Conservation (phyloP, 805 yeast genomes). For the Torulaspora delbrueckii region DNA sequence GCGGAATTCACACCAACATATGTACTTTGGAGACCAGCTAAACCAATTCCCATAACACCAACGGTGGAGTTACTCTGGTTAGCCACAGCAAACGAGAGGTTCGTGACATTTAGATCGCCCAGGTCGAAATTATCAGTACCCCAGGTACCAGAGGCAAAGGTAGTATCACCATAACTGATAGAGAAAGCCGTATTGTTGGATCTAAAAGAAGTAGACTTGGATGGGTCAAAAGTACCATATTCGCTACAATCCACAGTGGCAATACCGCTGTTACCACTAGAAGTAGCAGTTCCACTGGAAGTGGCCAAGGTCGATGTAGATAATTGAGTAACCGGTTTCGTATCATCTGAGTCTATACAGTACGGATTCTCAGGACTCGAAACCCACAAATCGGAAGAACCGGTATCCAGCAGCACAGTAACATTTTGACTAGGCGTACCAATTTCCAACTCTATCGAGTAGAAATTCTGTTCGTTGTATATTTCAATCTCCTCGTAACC, state of each 20-base stretch:
- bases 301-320: slow-evolving; percentile 20
- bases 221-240: slow-evolving; percentile 36
- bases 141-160: slow-evolving; percentile 42
- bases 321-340: slow-evolving; percentile 21
- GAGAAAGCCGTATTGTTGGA: slow-evolving; percentile 37
- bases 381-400: slow-evolving; percentile 61
- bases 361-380: slow-evolving; percentile 46
- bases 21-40: slow-evolving; percentile 64
- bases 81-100: slow-evolving; percentile 70
- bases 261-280: slow-evolving; percentile 6
- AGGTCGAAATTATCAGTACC: slow-evolving; percentile 53
- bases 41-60: slow-evolving; percentile 75
- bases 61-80: slow-evolving; percentile 53
- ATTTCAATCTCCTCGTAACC: slow-evolving; percentile 20
- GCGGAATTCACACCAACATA: slow-evolving; percentile 32
- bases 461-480: slow-evolving; percentile 40
- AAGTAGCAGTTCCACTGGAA: slow-evolving; percentile 5
- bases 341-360: slow-evolving; percentile 30
- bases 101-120: slow-evolving; percentile 45
- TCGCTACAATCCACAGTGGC: slow-evolving; percentile 37
- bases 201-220: slow-evolving; percentile 22
- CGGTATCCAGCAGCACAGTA: slow-evolving; percentile 57
- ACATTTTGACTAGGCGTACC: slow-evolving; percentile 53
- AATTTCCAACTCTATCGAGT: slow-evolving; percentile 40
- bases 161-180: slow-evolving; percentile 51